phyloP scores from a whole-genome alignment of 1,284 basidiomycete species.

The Ceratobasidium sp. region DNA sequence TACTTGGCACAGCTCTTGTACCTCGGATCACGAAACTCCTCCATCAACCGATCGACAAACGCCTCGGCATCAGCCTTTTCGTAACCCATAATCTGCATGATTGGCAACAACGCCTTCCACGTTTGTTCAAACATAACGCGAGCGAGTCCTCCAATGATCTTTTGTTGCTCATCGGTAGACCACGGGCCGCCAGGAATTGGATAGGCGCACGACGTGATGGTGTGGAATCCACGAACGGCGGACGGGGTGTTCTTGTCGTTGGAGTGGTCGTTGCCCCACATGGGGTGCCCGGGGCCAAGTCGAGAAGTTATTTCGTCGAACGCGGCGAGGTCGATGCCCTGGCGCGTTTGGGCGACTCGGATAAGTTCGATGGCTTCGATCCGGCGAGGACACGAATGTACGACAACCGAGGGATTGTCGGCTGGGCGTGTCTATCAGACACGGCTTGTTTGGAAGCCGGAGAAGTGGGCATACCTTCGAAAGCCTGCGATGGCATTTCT shows the following conservation, averaged over 20 bases:
- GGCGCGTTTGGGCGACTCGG: neutral
- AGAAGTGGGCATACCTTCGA: neutral
- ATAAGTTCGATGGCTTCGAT: neutral
- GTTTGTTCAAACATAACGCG: neutral
- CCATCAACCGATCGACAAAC: neutral
- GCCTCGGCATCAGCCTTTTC: neutral
- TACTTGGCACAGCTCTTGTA: neutral
- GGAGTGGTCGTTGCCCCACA: neutral
- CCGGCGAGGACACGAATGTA: neutral
- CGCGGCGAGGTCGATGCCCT: constrained; percentile 7
- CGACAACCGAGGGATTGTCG: neutral
- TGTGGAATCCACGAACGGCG: constrained; percentile 4
- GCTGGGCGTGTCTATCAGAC: neutral
- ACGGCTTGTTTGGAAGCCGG: neutral
- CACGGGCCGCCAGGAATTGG: constrained; percentile 21
- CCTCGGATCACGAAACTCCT: constrained; percentile 8
- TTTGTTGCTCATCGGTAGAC: neutral
- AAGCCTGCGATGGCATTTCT: constrained; percentile 18
- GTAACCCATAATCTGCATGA: constrained; percentile 19
- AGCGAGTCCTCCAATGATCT: constrained; percentile 8
- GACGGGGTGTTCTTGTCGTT: neutral
- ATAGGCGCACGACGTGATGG: neutral
- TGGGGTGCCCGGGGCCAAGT: constrained; percentile 3
- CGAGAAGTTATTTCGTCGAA: constrained; percentile 20
- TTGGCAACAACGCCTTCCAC: constrained; percentile 8